Conservation (phyloP, 768 basidiomycete species). For the Trametopsis cervina region DNA sequence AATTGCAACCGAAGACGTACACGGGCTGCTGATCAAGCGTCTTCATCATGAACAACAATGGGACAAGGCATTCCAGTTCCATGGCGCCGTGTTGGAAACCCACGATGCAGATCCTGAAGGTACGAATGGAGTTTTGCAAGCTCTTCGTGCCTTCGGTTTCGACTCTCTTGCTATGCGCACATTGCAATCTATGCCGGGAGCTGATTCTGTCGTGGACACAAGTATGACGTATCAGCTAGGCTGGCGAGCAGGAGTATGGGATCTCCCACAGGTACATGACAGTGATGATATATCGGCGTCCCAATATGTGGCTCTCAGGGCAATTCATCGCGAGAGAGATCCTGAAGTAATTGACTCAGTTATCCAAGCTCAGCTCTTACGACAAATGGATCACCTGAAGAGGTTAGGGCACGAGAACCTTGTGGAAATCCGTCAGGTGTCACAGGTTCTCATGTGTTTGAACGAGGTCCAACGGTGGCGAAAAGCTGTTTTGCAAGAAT, state of each 20-base stretch:
- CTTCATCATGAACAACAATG: conserved; percentile 93
- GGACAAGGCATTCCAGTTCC: conserved; percentile 85
- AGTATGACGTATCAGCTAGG: conserved; percentile 70
- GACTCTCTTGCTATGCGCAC: conserved; percentile 76
- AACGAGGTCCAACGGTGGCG: conserved; percentile 70
- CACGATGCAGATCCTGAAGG: conserved; percentile 35
- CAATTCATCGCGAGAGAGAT: conserved; percentile 77
- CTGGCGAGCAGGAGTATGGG: conserved; percentile 96
- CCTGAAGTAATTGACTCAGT: conserved; percentile 36
- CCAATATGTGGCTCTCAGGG: conserved; percentile 74
- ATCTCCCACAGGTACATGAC: conserved; percentile 60
- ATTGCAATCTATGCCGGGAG: conserved; percentile 38
- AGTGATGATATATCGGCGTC: conserved; percentile 43
- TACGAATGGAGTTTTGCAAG: conserved; percentile 61
- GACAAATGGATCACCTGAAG: conserved; percentile 61
- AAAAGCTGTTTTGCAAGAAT: conserved; percentile 26
- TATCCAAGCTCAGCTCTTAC: conserved; percentile 42
- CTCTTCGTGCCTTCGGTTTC: conserved; percentile 89
- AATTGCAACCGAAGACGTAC: conserved; percentile 72
- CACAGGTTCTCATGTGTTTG: conserved; percentile 74
- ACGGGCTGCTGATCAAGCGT: conserved; percentile 71
- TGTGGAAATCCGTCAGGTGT: conserved; percentile 60
- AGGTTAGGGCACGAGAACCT: conserved; percentile 73
- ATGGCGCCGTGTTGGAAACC: conserved; percentile 79
- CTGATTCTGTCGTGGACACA: conserved; percentile 20